These are phyloP conservation scores for Pseudogymnoascus sp. DNA, from an alignment of 2,329 filamentous ascomycete genomes.

Conservation along the genomic window DNA sequence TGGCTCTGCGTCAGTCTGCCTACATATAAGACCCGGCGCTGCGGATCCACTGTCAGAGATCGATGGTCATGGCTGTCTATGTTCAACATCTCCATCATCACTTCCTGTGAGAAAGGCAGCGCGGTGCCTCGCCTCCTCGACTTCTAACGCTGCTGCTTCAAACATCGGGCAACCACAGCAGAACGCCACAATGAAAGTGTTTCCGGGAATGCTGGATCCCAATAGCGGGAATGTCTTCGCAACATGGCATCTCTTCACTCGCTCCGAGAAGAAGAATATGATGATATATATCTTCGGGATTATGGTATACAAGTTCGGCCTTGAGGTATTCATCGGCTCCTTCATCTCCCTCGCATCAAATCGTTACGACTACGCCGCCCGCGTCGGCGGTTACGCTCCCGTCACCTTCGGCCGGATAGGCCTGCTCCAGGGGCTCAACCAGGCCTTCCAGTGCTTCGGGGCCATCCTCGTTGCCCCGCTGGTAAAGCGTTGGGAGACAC, in stretches of 20 bases:
- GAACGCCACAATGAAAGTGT: background rate
- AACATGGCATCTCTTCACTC: conserved; percentile 28
- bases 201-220: background rate
- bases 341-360: conserved; percentile 41
- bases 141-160: background rate
- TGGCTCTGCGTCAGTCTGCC: background rate
- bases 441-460: conserved; percentile 42
- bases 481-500: conserved; percentile 39
- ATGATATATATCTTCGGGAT: conserved; percentile 40
- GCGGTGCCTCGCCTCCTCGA: background rate
- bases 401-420: conserved; percentile 40
- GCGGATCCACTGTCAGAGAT: background rate
- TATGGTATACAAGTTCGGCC: conserved; percentile 44
- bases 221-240: background rate
- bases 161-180: background rate
- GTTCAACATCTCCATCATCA: conserved; percentile 4
- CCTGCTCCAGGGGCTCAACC: conserved; percentile 39
- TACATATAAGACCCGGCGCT: background rate
- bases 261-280: conserved; percentile 37
- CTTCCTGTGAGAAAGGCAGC: conserved; percentile 1
- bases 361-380: conserved; percentile 39
- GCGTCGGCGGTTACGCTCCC: conserved; percentile 23
- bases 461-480: conserved; percentile 42
- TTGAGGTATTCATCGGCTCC: conserved; percentile 43
- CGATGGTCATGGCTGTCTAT: background rate